phyloP scores from a whole-genome alignment of 2,329 filamentous ascomycete genomes.

The Rhynchosporium graminicola region DNA sequence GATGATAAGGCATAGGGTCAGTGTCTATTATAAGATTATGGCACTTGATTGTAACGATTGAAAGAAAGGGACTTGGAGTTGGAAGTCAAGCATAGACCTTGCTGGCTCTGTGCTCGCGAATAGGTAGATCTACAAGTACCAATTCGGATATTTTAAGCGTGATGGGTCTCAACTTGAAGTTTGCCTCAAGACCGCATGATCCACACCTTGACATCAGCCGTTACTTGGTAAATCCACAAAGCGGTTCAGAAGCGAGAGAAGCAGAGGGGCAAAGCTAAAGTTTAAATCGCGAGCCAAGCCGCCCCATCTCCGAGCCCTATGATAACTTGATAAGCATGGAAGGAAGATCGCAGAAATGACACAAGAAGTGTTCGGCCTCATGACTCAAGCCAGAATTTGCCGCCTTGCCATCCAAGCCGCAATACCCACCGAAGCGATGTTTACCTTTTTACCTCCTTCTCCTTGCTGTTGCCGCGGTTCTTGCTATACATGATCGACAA shows the following conservation, averaged over 20 bases:
- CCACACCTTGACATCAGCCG: slow-evolving; percentile 1
- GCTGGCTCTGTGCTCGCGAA: neutral
- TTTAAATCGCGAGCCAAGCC: neutral
- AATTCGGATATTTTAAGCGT: slow-evolving; percentile 9
- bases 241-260: neutral
- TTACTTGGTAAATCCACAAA: neutral
- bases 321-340: no score
- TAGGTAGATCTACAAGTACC: slow-evolving; percentile 7
- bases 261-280: neutral
- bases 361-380: neutral
- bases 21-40: slow-evolving; percentile 11
- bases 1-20: slow-evolving; percentile 5
- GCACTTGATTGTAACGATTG: neutral
- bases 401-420: neutral
- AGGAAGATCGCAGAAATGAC: neutral
- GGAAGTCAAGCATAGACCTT: slow-evolving; percentile 7
- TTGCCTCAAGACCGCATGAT: neutral
- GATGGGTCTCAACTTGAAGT: neutral
- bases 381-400: neutral
- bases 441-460: neutral
- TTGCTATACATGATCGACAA: no score
- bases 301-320: neutral
- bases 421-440: slow-evolving; percentile 10
- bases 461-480: neutral
- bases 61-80: neutral